Conservation (phyloP, 345 rosid species). For the Barbarea vulgaris region DNA sequence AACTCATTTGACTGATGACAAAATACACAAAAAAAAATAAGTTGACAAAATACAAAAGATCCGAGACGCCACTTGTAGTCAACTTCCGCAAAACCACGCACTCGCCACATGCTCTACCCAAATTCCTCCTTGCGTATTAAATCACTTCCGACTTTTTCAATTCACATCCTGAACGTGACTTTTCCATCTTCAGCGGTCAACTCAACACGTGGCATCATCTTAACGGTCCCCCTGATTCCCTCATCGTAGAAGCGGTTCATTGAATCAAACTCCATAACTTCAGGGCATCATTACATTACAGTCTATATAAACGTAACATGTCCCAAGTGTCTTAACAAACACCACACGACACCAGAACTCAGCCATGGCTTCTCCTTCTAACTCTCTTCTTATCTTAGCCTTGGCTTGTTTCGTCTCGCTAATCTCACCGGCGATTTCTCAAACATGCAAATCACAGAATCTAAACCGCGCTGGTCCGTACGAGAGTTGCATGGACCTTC, state of each 20-base stretch:
- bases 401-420: slow-evolving; percentile 35
- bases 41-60: slow-evolving; percentile 22
- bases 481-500: slow-evolving; percentile 55
- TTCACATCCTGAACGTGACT: slow-evolving; percentile 34
- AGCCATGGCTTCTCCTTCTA: slow-evolving; percentile 27
- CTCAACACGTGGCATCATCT: slow-evolving; percentile 36
- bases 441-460: slow-evolving; percentile 58
- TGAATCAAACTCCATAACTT: slow-evolving; percentile 22
- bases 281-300: too few relatives aligned
- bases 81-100: slow-evolving; percentile 39
- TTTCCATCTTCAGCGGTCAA: slow-evolving; percentile 12
- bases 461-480: slow-evolving; percentile 30
- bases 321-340: not conserved
- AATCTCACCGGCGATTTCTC: slow-evolving; percentile 53
- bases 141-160: slow-evolving; percentile 5
- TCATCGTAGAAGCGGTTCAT: slow-evolving; percentile 7
- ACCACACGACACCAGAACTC: not conserved
- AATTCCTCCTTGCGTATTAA: not conserved
- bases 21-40: too few relatives aligned
- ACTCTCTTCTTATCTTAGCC: slow-evolving; percentile 5
- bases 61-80: slow-evolving; percentile 24
- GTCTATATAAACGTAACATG: slow-evolving; percentile 26
- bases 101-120: slow-evolving; percentile 41
- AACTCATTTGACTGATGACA: slow-evolving; percentile 23
- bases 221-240: not conserved